Percentiles rank a stretch among this genome's conserved stretches.
These are phyloP conservation scores for Lizanozyma gosingica DNA, from an alignment of 1,139 yeast genomes.

Conservation along the genomic window DNA sequence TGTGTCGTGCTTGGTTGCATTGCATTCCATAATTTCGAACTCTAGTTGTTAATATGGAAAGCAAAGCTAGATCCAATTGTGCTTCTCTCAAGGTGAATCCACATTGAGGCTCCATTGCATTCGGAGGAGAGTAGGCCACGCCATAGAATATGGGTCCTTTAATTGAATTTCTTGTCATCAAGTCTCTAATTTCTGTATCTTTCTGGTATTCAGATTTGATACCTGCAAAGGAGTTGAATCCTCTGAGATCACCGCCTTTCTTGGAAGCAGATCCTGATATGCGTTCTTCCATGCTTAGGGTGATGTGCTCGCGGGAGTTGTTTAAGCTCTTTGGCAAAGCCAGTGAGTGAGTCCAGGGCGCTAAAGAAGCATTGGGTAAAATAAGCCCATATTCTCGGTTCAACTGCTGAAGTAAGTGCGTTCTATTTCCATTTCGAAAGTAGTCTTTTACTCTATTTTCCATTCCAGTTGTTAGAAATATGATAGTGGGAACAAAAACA, in stretches of 20 bases:
- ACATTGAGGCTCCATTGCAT: slow-evolving; percentile 44
- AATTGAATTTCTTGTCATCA: slow-evolving; percentile 14
- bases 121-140: slow-evolving; percentile 49
- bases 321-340: not conserved
- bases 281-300: not conserved
- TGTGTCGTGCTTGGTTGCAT: slow-evolving; percentile 46
- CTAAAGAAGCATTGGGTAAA: not conserved
- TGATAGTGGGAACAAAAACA: not conserved
- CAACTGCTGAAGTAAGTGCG: not conserved
- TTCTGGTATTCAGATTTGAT: slow-evolving; percentile 20
- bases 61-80: slow-evolving; percentile 42
- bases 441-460: not conserved
- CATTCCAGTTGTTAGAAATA: not conserved
- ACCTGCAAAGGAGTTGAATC: slow-evolving; percentile 12
- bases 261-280: too few species aligned
- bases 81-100: slow-evolving; percentile 41
- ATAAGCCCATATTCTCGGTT: slow-evolving; percentile 1
- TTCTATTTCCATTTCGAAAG: not conserved
- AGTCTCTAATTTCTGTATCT: slow-evolving; percentile 18
- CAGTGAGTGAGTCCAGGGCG: too few species aligned
- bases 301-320: not conserved
- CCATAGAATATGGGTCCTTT: slow-evolving; percentile 40
- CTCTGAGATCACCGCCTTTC: slow-evolving; percentile 6
- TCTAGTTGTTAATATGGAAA: slow-evolving; percentile 51
- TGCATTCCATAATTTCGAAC: slow-evolving; percentile 56